phyloP scores from a whole-genome alignment of 2,329 filamentous ascomycete genomes.

The Colletotrichum sp. region DNA sequence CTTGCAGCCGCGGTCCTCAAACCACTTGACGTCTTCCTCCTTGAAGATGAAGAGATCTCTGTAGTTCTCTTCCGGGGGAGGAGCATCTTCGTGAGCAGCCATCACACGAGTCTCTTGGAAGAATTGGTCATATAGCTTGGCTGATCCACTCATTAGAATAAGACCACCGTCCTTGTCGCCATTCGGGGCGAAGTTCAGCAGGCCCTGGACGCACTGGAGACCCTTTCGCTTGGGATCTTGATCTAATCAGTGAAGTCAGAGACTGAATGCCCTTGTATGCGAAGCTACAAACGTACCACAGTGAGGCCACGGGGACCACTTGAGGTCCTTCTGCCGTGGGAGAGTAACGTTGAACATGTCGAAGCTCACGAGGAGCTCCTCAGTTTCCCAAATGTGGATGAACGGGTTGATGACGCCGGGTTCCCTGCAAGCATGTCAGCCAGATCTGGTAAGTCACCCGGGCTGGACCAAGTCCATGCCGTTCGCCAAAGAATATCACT shows the following conservation, averaged over 20 bases:
- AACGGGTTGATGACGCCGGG: constrained; percentile 45
- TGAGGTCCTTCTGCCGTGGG: constrained; percentile 28
- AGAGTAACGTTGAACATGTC: constrained; percentile 45
- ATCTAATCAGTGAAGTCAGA: constrained; percentile 25
- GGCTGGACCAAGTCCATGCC: background rate
- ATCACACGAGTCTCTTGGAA: constrained; percentile 32
- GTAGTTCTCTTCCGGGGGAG: constrained; percentile 1
- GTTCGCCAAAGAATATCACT: background rate
- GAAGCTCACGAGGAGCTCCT: constrained; percentile 30
- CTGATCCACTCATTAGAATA: constrained; percentile 46
- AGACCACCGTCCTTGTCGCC: constrained; percentile 51
- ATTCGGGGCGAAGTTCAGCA: constrained; percentile 49
- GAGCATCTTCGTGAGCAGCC: constrained; percentile 29
- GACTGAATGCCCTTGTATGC: too few species aligned
- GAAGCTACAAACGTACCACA: background rate
- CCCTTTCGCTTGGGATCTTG: constrained; percentile 36
- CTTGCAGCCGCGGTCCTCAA: constrained; percentile 22
- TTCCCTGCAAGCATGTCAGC: constrained; percentile 25
- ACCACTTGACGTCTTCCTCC: constrained; percentile 36
- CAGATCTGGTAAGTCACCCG: background rate
- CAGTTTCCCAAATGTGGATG: constrained; percentile 41
- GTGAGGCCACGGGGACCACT: constrained; percentile 7
- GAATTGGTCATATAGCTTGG: constrained; percentile 47
- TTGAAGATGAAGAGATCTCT: constrained; percentile 46
- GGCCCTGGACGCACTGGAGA: constrained; percentile 39